Evolutionary conservation across 495 filamentous ascomycete genomes (phyloP), one percentile per base, ranked within the genome.

Genomic region (Darksidea phi): DNA sequence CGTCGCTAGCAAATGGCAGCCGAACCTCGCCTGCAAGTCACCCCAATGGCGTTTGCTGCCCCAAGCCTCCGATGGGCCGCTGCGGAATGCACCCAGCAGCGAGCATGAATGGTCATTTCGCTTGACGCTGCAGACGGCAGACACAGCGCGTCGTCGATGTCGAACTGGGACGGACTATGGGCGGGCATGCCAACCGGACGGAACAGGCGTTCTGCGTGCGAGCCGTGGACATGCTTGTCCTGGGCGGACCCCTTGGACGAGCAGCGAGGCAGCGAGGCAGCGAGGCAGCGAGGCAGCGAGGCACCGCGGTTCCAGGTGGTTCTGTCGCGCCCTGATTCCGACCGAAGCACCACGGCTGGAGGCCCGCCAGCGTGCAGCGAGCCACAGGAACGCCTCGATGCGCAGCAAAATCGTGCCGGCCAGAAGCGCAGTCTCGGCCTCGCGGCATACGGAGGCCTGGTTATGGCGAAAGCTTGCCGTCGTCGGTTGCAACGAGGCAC

Each of bases 21-120:
- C 15, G 17, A 21, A 18, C 38, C n/a, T 57, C 52, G 59, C 59
- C 49, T 67, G 64, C 64, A 62, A 67, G 64, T 67, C 64, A 67
- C 59, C 48, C 36, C 58, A 58, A 57, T 67, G 58, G 64, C 59
- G 64, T 47, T 47, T 48, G 6, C 59, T 45, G 43, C 52, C 23
- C 15, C 20, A 57, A 52, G 18, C 11, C 57, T 66, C 63, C 28
- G 57, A 34, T 43, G 21, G 47, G 11, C 20, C 23, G 26, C 25
- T 65, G 53, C 54, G n/a, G 17, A 28, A 32, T 36, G 17, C 26
- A 17, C 12, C 5, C 45, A 15, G 41, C 46, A 24, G 34, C 21
- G 21, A 52, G 57, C 57, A 51, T 51, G 57, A 59, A 59, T 25
- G 28, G 41, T 34, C 41, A 49, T 55, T 54, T 49, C 49, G 51